Base-by-base conservation (phyloP, 345 rosid species). In the Eucalyptus sp. region DNA sequence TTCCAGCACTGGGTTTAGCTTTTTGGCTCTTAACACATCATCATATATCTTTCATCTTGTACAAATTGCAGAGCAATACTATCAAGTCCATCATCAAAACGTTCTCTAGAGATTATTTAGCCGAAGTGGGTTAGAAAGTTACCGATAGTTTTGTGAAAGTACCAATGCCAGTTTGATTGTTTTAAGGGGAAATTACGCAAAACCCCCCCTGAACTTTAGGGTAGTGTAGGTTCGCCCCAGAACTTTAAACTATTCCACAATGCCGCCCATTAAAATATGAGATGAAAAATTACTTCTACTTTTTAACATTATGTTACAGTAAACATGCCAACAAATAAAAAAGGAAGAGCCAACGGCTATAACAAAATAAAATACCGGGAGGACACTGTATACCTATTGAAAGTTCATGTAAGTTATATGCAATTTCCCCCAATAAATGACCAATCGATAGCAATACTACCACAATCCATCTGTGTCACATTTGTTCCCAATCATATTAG, bases 211-310 rank as follows among this genome's bases (percentile, higher is more conserved):
- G 5, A 64, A n/a, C 17, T 64, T 62, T 29, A 62, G 33, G 18
- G 18, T 7, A 7, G 71, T 62, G 17, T 15, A 13, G 9, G 0
- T 64, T 0, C 37, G 24, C 79, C 41, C 79, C 4, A 0, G 43
- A 66, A 31, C 79, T 31, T 66, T 31, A 37, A 66, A 66, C 22
- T 15, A 31, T 29, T 62, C 15, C 71, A 29, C 71, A 13, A 0
- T 62, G 8, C 17, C 71, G 8, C 0, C 33, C 33, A 13, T 66
- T 0, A 4, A 31, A 0, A 66, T 0, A 16, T 66, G 41, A 33
- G 31, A 31, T 31, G 43, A 66, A 31, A 66, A n/a, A 2, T 24
- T 66, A 31, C 43, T 66, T 16, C 8, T 4, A 16, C 12, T 8
- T 31, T 16, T 31, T 1, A 31, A 66, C 16, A 8, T 4, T 33